These are phyloP conservation scores for Ophiosphaerella narmari DNA, from an alignment of 2,329 filamentous ascomycete species.

Conservation along the genomic window DNA sequence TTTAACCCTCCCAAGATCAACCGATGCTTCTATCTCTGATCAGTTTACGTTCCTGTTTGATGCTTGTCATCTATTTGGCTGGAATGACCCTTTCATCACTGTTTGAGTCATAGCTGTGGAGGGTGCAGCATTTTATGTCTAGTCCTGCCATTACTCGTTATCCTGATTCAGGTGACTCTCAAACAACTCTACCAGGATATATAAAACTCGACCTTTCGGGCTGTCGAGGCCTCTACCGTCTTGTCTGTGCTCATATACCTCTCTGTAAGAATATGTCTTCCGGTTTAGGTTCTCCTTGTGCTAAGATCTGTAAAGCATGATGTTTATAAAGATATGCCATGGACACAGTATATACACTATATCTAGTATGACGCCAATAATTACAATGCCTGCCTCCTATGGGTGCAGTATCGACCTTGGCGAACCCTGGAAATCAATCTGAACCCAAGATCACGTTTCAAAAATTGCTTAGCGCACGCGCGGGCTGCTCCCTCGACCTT, in stretches of 20 bases:
- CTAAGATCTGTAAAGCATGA: not conserved
- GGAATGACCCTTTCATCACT: not conserved
- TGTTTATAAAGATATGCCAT: not conserved
- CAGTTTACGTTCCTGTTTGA: not conserved
- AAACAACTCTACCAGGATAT: not conserved
- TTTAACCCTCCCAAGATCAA: too few relatives aligned
- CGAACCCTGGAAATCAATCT: too few relatives aligned
- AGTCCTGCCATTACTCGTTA: not conserved
- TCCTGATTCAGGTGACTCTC: not conserved
- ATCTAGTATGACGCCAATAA: not conserved
- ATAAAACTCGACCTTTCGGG: not conserved
- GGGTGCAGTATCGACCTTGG: too few relatives aligned
- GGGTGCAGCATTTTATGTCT: not conserved
- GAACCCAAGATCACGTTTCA: not conserved
- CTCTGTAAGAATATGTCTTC: not conserved
- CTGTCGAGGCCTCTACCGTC: not conserved
- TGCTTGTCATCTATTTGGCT: not conserved
- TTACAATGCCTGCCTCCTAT: too few relatives aligned
- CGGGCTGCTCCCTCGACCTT: too few relatives aligned
- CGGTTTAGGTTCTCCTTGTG: not conserved
- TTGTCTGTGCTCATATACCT: not conserved
- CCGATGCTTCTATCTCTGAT: not conserved
- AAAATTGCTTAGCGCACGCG: too few relatives aligned
- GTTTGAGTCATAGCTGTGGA: not conserved
- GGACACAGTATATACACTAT: not conserved